Percentiles rank a stretch among this genome's conserved stretches.
These are phyloP conservation scores for Coemansia sp. DNA, from an alignment of 192 early-diverging fungal genomes.

Conservation along the genomic window DNA sequence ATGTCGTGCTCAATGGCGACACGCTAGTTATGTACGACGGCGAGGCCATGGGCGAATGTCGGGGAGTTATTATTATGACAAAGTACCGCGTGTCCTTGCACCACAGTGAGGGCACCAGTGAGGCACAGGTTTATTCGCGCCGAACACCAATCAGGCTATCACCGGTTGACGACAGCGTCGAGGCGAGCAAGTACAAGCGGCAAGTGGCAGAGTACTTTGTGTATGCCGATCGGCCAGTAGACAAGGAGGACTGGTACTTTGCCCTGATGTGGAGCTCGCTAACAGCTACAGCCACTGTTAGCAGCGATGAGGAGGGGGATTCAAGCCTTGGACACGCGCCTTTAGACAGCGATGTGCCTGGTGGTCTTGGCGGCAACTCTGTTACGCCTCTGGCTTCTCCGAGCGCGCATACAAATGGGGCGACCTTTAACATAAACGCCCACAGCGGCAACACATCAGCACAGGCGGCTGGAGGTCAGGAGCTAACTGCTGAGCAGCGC, in stretches of 20 bases:
- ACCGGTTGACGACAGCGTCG: conserved; percentile 24
- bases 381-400: neutral
- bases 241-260: conserved; percentile 93
- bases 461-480: conserved; percentile 1
- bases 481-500: conserved; percentile 25
- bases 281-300: conserved; percentile 25
- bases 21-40: conserved; percentile 85
- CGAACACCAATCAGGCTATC: conserved; percentile 58
- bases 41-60: conserved; percentile 75
- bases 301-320: conserved; percentile 35
- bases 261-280: conserved; percentile 73
- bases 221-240: conserved; percentile 61
- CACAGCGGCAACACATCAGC: neutral
- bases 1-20: conserved; percentile 75
- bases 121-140: conserved; percentile 68
- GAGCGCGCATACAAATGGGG: neutral
- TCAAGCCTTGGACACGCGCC: neutral
- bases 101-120: conserved; percentile 52
- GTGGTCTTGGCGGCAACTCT: neutral
- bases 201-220: conserved; percentile 60
- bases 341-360: neutral
- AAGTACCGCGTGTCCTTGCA: conserved; percentile 68
- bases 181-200: conserved; percentile 19
- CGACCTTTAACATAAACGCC: neutral
- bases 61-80: conserved; percentile 73